Evolutionary conservation across 106 monocot species (phyloP).

Genomic region (Dioscorea dumetorum): DNA sequence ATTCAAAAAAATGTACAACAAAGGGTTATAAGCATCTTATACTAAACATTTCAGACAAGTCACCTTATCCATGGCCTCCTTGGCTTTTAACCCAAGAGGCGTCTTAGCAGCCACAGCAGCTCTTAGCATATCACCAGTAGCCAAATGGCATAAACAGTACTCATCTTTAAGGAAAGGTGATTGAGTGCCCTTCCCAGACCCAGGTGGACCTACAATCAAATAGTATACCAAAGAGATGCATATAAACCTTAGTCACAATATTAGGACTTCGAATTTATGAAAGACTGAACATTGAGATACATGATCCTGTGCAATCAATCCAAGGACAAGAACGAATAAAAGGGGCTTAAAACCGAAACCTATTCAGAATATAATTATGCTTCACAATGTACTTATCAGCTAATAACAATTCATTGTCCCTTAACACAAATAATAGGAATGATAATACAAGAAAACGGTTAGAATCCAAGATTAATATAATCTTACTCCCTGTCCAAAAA

Average conservation of each 20-base stretch:
- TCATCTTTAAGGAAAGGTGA: conserved; percentile 97
- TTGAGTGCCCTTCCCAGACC: conserved; percentile 97
- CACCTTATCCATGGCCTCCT: conserved; percentile 97
- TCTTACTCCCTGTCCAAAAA: not conserved
- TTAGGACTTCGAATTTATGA: not conserved
- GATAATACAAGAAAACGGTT: too few relatives aligned
- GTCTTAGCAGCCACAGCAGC: conserved; percentile 93
- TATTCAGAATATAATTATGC: too few relatives aligned
- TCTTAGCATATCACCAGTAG: conserved; percentile 99
- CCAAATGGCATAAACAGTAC: conserved; percentile 94
- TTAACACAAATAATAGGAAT: too few relatives aligned
- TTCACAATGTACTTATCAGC: too few relatives aligned
- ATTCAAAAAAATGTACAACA: not conserved
- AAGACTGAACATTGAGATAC: not conserved
- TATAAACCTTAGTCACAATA: not conserved
- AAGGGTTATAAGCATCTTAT: not conserved
- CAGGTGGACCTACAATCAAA: conserved; percentile 70
- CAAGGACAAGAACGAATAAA: not conserved
- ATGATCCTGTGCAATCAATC: not conserved
- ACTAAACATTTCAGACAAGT: not conserved
- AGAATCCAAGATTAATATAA: too few relatives aligned
- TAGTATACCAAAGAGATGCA: not conserved
- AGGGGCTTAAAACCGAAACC: not conserved
- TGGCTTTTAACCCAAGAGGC: conserved; percentile 85
- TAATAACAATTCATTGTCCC: too few relatives aligned